Evolutionary conservation across 805 yeast genomes (phyloP).

Genomic region (Pichia nanzhaoensis): DNA sequence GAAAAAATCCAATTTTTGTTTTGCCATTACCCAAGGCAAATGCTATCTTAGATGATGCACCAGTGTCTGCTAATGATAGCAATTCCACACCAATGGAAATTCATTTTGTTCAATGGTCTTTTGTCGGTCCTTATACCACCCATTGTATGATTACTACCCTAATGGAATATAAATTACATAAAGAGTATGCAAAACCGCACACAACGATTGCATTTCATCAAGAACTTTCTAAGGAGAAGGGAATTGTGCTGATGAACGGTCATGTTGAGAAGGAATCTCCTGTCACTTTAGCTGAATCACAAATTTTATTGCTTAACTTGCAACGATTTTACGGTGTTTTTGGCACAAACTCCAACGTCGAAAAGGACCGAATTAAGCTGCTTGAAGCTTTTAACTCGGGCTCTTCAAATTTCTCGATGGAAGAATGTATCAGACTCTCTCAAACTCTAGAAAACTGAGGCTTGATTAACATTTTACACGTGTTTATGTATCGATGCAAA

Average conservation of each 20-base stretch:
- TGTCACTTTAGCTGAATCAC: constrained; percentile 68
- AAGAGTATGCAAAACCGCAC: constrained; percentile 91
- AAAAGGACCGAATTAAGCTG: constrained; percentile 46
- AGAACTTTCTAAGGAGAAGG: constrained; percentile 56
- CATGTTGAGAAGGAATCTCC: constrained; percentile 65
- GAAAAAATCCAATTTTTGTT: constrained; percentile 75
- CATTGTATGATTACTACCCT: constrained; percentile 89
- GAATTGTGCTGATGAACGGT: constrained; percentile 79
- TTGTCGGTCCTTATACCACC: constrained; percentile 74
- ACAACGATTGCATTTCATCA: constrained; percentile 85
- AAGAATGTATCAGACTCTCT: constrained; percentile 62
- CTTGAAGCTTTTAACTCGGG: constrained; percentile 69
- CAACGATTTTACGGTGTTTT: constrained; percentile 81
- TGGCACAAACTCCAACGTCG: constrained; percentile 36
- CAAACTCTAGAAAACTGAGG: constrained; percentile 53
- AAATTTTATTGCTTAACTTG: constrained; percentile 62
- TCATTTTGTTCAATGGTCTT: constrained; percentile 91
- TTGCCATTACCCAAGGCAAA: constrained; percentile 75
- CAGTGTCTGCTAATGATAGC: constrained; percentile 15
- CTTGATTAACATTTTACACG: no score
- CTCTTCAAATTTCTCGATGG: constrained; percentile 55
- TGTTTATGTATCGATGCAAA: no score
- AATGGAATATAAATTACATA: constrained; percentile 85
- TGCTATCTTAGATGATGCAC: constrained; percentile 31
- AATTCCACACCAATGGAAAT: constrained; percentile 48